These are phyloP conservation scores for Debaryomycetaceae sp. DNA, from an alignment of 1,139 yeast species.

Conservation along the genomic window DNA sequence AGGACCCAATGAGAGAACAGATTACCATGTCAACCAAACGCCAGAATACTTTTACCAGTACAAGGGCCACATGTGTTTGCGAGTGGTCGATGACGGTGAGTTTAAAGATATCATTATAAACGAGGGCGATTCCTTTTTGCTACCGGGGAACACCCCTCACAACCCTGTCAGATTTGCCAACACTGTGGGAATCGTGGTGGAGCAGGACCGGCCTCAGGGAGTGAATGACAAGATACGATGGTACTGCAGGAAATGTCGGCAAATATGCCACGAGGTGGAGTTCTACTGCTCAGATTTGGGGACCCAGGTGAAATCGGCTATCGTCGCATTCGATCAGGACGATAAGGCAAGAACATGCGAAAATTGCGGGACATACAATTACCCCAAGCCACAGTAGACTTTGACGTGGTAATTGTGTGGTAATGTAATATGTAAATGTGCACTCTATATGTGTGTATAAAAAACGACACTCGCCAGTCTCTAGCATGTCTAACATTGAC, in stretches of 20 bases:
- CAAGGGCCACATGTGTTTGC: slow-evolving; percentile 76
- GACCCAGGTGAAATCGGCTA: slow-evolving; percentile 81
- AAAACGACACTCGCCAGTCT: too few relatives aligned
- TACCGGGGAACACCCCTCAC: slow-evolving; percentile 82
- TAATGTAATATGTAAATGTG: not conserved
- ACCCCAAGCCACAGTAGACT: slow-evolving; percentile 40
- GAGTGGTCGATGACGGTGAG: slow-evolving; percentile 74
- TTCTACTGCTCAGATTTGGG: slow-evolving; percentile 79
- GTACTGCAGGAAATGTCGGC: slow-evolving; percentile 69
- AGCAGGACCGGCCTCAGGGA: slow-evolving; percentile 76
- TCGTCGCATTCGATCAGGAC: slow-evolving; percentile 57
- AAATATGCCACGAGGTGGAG: slow-evolving; percentile 54
- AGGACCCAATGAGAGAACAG: slow-evolving; percentile 90
- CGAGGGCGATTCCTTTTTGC: slow-evolving; percentile 80
- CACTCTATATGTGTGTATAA: too few relatives aligned
- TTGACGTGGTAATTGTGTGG: slow-evolving; percentile 3
- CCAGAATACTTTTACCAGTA: slow-evolving; percentile 90
- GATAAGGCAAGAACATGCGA: slow-evolving; percentile 58
- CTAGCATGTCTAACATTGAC: too few relatives aligned
- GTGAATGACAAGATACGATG: slow-evolving; percentile 65
- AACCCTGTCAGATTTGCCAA: slow-evolving; percentile 80
- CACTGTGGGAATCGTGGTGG: slow-evolving; percentile 89
- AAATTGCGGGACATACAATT: slow-evolving; percentile 62
- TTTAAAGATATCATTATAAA: slow-evolving; percentile 65
- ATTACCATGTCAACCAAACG: slow-evolving; percentile 86